Evolutionary conservation across 1,284 basidiomycete genomes (phyloP).

Genomic region (Marasmius fiardii): DNA sequence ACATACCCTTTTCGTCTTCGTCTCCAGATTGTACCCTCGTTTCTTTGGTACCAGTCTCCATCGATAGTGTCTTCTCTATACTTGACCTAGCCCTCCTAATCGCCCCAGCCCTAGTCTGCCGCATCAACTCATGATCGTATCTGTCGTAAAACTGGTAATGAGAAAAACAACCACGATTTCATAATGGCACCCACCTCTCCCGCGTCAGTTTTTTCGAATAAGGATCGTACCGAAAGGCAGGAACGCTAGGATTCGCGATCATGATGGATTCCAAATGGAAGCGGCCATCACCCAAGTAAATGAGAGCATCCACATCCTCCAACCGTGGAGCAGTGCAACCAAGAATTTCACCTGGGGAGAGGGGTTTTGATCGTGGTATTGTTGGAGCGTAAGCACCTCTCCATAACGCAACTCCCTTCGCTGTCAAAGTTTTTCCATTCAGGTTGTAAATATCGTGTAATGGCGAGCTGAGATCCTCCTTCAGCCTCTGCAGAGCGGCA

Average conservation of each 20-base stretch:
- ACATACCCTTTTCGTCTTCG: constrained; percentile 49
- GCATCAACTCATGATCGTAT: constrained; percentile 93
- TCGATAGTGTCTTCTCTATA: constrained; percentile 34
- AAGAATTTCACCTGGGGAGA: constrained; percentile 95
- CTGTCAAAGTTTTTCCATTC: constrained; percentile 6
- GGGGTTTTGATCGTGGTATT: constrained; percentile 89
- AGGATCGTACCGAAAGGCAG: constrained; percentile 97
- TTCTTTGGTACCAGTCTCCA: constrained; percentile 17
- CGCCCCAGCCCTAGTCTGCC: constrained; percentile 69
- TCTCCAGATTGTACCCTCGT: constrained; percentile 8
- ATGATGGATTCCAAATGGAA: constrained; percentile 99
- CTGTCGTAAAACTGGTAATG: background rate
- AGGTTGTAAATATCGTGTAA: background rate
- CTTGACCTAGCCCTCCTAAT: constrained; percentile 71
- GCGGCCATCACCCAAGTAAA: constrained; percentile 96
- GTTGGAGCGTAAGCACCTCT: constrained; percentile 71
- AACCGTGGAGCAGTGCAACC: constrained; percentile 95
- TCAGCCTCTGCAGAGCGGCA: constrained; percentile 83
- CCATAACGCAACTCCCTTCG: constrained; percentile 35
- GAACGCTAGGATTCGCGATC: constrained; percentile 96
- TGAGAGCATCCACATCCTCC: constrained; percentile 76
- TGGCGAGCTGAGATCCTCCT: constrained; percentile 65
- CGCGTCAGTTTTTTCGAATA: constrained; percentile 97
- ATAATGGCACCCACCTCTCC: constrained; percentile 46
- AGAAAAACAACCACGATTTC: background rate